A percentile compares a stretch with the other conserved stretches of the same genome.
Conservation (phyloP, 2,329 filamentous ascomycete species). For the Pseudogymnoascus pannorum region DNA sequence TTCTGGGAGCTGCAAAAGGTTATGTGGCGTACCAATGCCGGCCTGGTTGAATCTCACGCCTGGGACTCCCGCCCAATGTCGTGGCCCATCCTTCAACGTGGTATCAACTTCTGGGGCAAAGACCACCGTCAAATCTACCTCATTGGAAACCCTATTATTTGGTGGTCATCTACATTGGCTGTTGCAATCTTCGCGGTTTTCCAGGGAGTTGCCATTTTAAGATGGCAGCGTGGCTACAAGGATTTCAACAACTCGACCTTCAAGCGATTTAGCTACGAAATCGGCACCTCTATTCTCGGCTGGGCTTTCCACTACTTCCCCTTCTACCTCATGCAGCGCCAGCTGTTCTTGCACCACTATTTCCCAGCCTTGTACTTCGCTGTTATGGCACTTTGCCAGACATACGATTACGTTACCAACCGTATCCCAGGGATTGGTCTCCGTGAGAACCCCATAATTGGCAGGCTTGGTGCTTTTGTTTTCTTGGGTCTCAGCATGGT, state of each 20-base stretch:
- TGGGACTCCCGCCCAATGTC: slow-evolving; percentile 95
- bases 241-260: slow-evolving; percentile 79
- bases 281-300: slow-evolving; percentile 80
- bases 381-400: slow-evolving; percentile 79
- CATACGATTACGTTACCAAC: slow-evolving; percentile 76
- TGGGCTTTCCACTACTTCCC: slow-evolving; percentile 99
- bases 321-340: slow-evolving; percentile 95
- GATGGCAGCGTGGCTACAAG: slow-evolving; percentile 88
- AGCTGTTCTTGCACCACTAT: slow-evolving; percentile 97
- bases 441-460: slow-evolving; percentile 63
- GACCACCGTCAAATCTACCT: slow-evolving; percentile 94
- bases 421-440: slow-evolving; percentile 63
- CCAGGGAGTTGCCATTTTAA: slow-evolving; percentile 79
- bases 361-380: slow-evolving; percentile 96
- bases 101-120: slow-evolving; percentile 99
- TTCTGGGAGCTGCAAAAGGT: slow-evolving; percentile 96
- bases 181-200: slow-evolving; percentile 71
- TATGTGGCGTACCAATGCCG: slow-evolving; percentile 98
- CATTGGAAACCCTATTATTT: slow-evolving; percentile 88
- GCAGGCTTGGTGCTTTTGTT: slow-evolving; percentile 62
- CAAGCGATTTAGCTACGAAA: slow-evolving; percentile 97
- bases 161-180: slow-evolving; percentile 80
- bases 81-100: slow-evolving; percentile 85
- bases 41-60: slow-evolving; percentile 89
- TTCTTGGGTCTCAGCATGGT: slow-evolving; percentile 69